These are phyloP conservation scores for Closterium sp. DNA, from an alignment of 139 green algal species.

Conservation along the genomic window DNA sequence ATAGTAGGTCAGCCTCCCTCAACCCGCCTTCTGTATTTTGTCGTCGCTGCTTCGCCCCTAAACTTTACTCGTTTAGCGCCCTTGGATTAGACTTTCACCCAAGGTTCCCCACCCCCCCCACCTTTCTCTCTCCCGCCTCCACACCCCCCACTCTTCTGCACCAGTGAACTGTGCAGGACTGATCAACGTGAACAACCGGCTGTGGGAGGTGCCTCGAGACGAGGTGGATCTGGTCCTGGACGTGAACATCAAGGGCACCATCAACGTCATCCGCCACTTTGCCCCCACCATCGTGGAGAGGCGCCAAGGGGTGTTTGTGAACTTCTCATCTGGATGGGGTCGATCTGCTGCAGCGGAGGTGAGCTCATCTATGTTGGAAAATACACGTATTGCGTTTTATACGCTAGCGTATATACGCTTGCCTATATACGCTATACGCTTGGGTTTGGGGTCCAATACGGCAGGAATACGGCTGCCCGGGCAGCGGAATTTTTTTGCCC, in stretches of 20 bases:
- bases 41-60: neutral
- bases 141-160: neutral
- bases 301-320: constrained; percentile 19
- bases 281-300: neutral
- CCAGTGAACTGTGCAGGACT: constrained; percentile 40
- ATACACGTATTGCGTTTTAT: too few relatives aligned
- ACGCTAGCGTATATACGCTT: too few relatives aligned
- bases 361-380: neutral
- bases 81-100: neutral
- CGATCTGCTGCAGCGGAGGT: constrained; percentile 29
- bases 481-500: too few relatives aligned
- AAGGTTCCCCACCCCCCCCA: neutral
- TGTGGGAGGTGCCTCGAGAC: constrained; percentile 38
- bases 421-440: too few relatives aligned
- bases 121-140: neutral
- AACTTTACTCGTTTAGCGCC: neutral
- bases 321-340: constrained; percentile 46
- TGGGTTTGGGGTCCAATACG: too few relatives aligned
- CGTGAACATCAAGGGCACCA: constrained; percentile 37
- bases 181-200: constrained; percentile 33
- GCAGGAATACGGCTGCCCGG: too few relatives aligned
- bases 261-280: constrained; percentile 45
- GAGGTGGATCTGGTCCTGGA: constrained; percentile 32
- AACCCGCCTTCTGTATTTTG: neutral
- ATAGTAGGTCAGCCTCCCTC: constrained; percentile 24